Evolutionary conservation across 1,284 basidiomycete species (phyloP).

Genomic region (Grifola frondosa): DNA sequence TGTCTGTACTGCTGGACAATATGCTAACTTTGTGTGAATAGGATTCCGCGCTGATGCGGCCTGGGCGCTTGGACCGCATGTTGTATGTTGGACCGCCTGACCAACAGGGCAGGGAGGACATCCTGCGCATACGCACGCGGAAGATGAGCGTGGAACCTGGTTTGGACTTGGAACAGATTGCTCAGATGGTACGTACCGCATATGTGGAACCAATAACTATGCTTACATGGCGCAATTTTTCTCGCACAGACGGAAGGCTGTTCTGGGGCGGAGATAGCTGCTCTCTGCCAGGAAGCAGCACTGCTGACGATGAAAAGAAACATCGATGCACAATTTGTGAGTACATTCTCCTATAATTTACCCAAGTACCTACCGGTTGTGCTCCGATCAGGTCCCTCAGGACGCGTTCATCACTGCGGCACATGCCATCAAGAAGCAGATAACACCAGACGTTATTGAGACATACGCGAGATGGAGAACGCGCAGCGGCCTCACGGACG

Average conservation of each 20-base stretch:
- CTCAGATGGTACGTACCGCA: conserved; percentile 50
- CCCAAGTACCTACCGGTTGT: neutral
- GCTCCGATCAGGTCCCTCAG: conserved; percentile 61
- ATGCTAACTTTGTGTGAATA: conserved; percentile 30
- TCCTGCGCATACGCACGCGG: conserved; percentile 74
- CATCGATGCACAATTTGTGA: conserved; percentile 74
- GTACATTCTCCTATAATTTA: conserved; percentile 27
- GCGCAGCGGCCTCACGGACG: conserved; percentile 32
- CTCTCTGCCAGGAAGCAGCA: conserved; percentile 96
- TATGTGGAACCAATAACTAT: neutral
- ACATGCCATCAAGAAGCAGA: conserved; percentile 72
- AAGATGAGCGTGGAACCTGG: conserved; percentile 80
- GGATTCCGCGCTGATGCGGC: conserved; percentile 94
- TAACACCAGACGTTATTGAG: conserved; percentile 79
- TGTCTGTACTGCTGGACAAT: neutral
- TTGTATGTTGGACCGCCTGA: conserved; percentile 95
- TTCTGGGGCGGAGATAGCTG: conserved; percentile 92
- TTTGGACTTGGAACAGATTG: conserved; percentile 72
- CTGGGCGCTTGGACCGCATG: conserved; percentile 93
- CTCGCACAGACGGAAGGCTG: conserved; percentile 81
- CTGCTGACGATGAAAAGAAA: conserved; percentile 87
- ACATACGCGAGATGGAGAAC: conserved; percentile 69
- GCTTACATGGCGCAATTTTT: neutral
- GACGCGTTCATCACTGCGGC: conserved; percentile 80
- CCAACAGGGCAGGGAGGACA: conserved; percentile 75